Base-by-base conservation (phyloP, 768 basidiomycete genomes). In the Boletellus emodensis region DNA sequence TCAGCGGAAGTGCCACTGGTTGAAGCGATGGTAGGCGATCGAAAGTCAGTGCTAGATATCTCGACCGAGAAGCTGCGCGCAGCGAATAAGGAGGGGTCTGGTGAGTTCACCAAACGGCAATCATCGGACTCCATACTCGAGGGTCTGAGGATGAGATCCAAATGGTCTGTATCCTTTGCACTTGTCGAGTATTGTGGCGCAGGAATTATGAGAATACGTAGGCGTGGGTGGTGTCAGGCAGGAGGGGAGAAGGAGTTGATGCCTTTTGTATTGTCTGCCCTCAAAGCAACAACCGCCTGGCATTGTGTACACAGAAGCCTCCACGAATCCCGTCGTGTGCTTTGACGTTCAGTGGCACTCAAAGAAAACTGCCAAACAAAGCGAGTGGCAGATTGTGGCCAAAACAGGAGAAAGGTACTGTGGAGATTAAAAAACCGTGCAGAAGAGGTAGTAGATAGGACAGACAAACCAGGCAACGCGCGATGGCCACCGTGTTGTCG, bases 381-480 rank as follows among this genome's bases (percentile, higher is more conserved):
- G 60, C 44, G 30, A 22, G 48, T 39, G 39, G 43, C 24, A 36
- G 46, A 54, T 26, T 26, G 46, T 46, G 49, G 45, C 46, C 44
- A 47, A 55, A 52, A 40, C 17, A 34, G 40, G 22, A 52, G 30
- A 30, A 30, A 30, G 30, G 30, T 14, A 44, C 37, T 49, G 50
- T 53, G 51, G 48, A 46, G 46, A 34, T 43, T 10, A 40, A 18
- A 48, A n/a, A 40, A 30, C 37, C 18, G 22, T 33, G 28, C 33
- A 30, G 32, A 52, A 42, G 26, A 28, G 45, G 34, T 28, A 37
- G 43, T 56, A 37, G 53, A 40, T 22, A 53, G 45, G 55, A 43
- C 28, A 48, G 42, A 69, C 59, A 69, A 67, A 67, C 55, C 42
- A 51, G 11, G 41, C 30, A 44, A 40, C 40, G 38, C 28, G 47